Conservation (phyloP, 139 green algal species). For the Micractinium conductrix region DNA sequence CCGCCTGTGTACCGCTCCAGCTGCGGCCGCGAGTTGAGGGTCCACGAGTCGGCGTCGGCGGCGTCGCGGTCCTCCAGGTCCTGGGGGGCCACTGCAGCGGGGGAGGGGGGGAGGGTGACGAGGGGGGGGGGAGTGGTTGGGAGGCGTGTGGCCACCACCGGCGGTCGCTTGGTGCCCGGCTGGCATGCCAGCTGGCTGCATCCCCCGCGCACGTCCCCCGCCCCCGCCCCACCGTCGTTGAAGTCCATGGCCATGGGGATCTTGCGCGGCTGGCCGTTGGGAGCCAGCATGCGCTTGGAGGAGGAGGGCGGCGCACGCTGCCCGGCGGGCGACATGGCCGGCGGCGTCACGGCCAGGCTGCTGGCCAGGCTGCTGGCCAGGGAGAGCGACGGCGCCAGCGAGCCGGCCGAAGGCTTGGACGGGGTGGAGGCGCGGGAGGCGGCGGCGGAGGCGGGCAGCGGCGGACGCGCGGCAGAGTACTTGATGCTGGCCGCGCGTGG, state of each 20-base stretch:
- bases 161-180: too few species aligned
- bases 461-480: too few species aligned
- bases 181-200: not conserved
- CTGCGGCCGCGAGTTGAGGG: constrained; percentile 36
- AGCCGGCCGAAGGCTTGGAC: not conserved
- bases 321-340: not conserved
- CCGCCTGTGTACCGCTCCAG: constrained; percentile 16
- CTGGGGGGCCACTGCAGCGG: constrained; percentile 1
- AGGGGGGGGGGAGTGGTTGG: not conserved
- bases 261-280: constrained; percentile 91
- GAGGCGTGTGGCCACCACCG: not conserved
- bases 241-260: constrained; percentile 70
- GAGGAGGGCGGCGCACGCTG: constrained; percentile 37
- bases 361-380: constrained; percentile 7
- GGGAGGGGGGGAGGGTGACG: not conserved
- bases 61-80: constrained; percentile 39
- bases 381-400: not conserved
- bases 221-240: constrained; percentile 34
- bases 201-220: not conserved
- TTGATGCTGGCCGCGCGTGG: not conserved
- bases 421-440: constrained; percentile 10
- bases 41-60: constrained; percentile 44
- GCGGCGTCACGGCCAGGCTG: not conserved
- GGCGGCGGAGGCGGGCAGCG: not conserved
- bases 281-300: constrained; percentile 73